phyloP scores from a whole-genome alignment of 768 basidiomycete genomes.

The Mycena olivaceomarginata region DNA sequence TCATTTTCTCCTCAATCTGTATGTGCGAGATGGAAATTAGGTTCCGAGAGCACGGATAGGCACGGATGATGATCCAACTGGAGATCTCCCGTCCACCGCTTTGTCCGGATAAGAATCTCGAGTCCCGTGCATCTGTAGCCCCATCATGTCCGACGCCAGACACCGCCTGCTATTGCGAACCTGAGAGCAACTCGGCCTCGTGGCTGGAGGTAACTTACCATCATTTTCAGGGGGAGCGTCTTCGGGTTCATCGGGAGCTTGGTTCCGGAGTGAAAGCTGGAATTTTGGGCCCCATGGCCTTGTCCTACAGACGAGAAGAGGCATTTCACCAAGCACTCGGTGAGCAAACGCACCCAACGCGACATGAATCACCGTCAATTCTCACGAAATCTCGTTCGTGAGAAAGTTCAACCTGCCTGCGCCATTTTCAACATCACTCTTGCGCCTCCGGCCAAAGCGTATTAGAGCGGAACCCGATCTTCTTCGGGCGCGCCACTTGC shows the following conservation, averaged over 20 bases:
- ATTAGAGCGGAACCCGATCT: neutral
- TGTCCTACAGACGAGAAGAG: too few relatives aligned
- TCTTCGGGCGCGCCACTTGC: neutral
- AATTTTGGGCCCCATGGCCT: too few relatives aligned
- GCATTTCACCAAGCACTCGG: too few relatives aligned
- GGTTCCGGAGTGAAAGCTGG: too few relatives aligned
- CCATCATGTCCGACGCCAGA: neutral
- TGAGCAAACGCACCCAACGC: too few relatives aligned
- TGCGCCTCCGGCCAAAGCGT: neutral
- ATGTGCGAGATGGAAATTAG: conserved; percentile 9
- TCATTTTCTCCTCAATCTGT: conserved; percentile 2
- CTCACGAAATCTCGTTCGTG: neutral
- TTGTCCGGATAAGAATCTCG: neutral
- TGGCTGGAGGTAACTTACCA: neutral
- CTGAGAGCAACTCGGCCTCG: neutral
- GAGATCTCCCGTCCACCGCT: neutral
- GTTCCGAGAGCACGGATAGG: conserved; percentile 16
- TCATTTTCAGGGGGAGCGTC: neutral
- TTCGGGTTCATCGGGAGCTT: conserved; percentile 4
- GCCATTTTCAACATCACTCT: neutral
- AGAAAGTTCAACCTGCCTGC: neutral
- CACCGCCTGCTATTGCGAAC: too few relatives aligned
- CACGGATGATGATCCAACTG: neutral
- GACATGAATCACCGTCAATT: neutral
- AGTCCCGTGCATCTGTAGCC: neutral